Evolutionary conservation across 164 flowering plant species (phyloP).

Genomic region (Hamamelis virginiana): DNA sequence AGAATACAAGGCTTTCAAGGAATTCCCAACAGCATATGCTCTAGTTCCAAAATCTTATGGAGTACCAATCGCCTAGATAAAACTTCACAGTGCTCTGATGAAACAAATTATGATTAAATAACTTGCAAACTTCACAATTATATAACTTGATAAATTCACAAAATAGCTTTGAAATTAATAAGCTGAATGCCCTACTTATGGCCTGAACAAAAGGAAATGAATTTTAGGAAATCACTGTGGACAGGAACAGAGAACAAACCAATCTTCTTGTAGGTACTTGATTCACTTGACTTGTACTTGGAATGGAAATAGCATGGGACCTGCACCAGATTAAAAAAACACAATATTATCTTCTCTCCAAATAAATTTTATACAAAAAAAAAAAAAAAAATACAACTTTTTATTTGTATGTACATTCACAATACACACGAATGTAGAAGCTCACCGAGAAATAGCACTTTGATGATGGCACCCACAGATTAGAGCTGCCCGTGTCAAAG

Average conservation of each 20-base stretch:
- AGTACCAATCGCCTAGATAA: too few species aligned
- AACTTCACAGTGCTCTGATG: too few species aligned
- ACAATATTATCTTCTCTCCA: not conserved
- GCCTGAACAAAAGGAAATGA: not conserved
- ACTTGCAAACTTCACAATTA: not conserved
- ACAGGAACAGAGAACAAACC: constrained; percentile 25
- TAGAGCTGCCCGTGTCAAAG: constrained; percentile 89
- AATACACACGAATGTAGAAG: not conserved
- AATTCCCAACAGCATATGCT: too few species aligned
- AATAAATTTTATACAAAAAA: not conserved
- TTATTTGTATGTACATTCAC: not conserved
- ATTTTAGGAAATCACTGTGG: not conserved
- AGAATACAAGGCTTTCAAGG: too few species aligned
- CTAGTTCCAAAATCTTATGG: too few species aligned
- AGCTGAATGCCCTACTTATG: not conserved
- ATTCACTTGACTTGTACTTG: constrained; percentile 38
- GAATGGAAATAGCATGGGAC: constrained; percentile 42
- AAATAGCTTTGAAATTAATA: not conserved
- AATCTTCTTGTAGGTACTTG: constrained; percentile 36
- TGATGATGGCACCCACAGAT: constrained; percentile 87
- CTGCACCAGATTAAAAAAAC: constrained; percentile 19
- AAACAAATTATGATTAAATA: too few species aligned
- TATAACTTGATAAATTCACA: not conserved
- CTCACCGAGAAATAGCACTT: constrained; percentile 73
- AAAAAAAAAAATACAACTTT: not conserved